Conservation (phyloP, 306 rosid species). For the Prunus dulcis region DNA sequence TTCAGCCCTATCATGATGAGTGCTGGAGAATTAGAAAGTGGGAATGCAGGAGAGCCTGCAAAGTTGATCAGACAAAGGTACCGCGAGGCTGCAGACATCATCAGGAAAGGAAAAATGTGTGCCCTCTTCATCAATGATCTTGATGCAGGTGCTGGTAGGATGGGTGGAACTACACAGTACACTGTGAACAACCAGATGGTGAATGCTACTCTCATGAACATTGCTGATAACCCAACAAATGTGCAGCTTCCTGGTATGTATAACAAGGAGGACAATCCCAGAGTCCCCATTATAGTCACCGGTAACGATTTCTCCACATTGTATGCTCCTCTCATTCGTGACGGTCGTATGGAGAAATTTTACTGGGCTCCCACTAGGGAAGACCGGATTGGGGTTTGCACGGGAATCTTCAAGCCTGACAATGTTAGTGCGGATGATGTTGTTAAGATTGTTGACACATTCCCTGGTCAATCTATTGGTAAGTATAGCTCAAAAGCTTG, state of each 20-base stretch:
- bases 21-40: constrained; percentile 52
- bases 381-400: constrained; percentile 51
- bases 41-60: constrained; percentile 55
- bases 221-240: constrained; percentile 57
- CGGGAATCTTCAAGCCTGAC: constrained; percentile 47
- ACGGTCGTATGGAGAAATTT: constrained; percentile 62
- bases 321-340: constrained; percentile 63
- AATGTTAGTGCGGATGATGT: constrained; percentile 33
- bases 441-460: constrained; percentile 46
- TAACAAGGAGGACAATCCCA: constrained; percentile 56
- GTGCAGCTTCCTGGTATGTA: constrained; percentile 61
- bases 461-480: constrained; percentile 64
- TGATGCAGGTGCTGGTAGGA: constrained; percentile 59
- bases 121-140: constrained; percentile 57
- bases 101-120: constrained; percentile 55
- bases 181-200: constrained; percentile 67
- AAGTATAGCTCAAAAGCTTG: constrained; percentile 10
- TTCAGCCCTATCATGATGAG: constrained; percentile 56
- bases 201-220: constrained; percentile 62
- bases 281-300: constrained; percentile 49
- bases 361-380: constrained; percentile 64
- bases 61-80: constrained; percentile 46
- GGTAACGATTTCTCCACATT: constrained; percentile 60
- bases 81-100: constrained; percentile 46
- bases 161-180: constrained; percentile 61